Conservation (phyloP, 306 rosid species). For the Phaseolus lunatus region DNA sequence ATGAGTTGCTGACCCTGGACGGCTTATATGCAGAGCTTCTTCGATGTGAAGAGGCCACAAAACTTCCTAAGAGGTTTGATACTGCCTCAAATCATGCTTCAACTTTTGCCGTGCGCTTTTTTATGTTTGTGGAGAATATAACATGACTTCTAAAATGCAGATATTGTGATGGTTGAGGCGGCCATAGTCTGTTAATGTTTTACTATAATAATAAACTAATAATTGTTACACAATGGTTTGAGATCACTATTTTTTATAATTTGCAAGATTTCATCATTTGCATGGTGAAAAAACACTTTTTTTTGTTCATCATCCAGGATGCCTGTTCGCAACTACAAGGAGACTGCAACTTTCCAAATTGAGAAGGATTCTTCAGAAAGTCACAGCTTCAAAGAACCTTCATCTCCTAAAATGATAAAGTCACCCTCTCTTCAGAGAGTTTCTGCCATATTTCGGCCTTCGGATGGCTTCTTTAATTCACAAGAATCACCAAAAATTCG, state of each 20-base stretch:
- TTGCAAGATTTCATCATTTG: constrained; percentile 31
- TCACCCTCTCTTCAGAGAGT: constrained; percentile 96
- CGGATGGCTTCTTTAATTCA: constrained; percentile 71
- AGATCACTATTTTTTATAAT: not conserved
- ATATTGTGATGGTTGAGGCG: constrained; percentile 14
- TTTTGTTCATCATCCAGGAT: constrained; percentile 62
- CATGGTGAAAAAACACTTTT: constrained; percentile 1
- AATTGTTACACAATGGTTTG: constrained; percentile 17
- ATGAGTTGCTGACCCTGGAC: constrained; percentile 76
- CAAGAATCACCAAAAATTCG: constrained; percentile 83
- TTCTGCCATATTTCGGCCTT: constrained; percentile 65
- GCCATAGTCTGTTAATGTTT: constrained; percentile 7
- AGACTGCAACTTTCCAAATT: constrained; percentile 87
- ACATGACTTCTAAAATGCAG: not conserved
- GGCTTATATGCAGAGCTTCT: constrained; percentile 98
- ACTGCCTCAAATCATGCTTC: constrained; percentile 43
- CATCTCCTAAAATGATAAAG: constrained; percentile 94
- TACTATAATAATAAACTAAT: constrained; percentile 30
- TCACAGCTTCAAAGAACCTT: constrained; percentile 87
- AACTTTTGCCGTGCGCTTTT: constrained; percentile 27
- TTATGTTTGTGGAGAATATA: constrained; percentile 32
- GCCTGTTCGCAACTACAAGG: constrained; percentile 92
- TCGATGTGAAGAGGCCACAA: constrained; percentile 95
- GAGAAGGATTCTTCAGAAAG: constrained; percentile 96
- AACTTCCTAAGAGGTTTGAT: constrained; percentile 94